Evolutionary conservation across 2,329 filamentous ascomycete genomes (phyloP).

Genomic region (Teratosphaeria destructans): DNA sequence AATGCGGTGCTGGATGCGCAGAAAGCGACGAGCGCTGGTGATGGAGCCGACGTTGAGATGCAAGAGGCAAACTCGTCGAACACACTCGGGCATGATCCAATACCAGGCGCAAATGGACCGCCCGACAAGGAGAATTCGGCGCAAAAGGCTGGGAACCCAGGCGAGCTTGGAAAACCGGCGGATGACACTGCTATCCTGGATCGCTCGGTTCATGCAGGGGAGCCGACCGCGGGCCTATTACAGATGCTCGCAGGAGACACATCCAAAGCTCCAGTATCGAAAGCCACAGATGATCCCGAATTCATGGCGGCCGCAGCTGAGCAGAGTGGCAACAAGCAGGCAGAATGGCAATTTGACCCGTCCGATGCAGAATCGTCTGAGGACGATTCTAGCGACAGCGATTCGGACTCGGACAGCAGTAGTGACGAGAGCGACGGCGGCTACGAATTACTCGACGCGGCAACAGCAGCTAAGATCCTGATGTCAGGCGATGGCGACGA

Average conservation of each 20-base stretch:
- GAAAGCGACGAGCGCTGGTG: neutral
- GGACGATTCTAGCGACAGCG: constrained; percentile 32
- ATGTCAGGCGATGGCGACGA: constrained; percentile 77
- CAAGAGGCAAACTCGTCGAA: neutral
- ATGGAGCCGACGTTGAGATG: neutral
- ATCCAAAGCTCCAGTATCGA: neutral
- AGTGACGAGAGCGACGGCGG: constrained; percentile 48
- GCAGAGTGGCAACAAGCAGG: constrained; percentile 43
- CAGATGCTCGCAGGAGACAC: neutral
- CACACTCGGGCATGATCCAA: neutral
- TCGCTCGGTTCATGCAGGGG: neutral
- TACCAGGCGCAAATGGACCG: neutral
- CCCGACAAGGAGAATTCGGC: neutral
- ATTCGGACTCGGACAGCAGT: constrained; percentile 24
- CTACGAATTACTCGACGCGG: constrained; percentile 65
- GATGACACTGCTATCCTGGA: neutral
- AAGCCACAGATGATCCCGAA: constrained; percentile 26
- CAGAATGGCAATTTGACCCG: constrained; percentile 70
- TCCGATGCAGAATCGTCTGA: constrained; percentile 52
- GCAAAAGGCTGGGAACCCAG: neutral
- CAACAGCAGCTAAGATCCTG: constrained; percentile 72
- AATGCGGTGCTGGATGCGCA: neutral
- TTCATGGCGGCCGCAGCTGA: constrained; percentile 35
- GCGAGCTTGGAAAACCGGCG: neutral
- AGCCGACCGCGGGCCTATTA: neutral